These are phyloP conservation scores for Tuber indicum DNA, from an alignment of 495 filamentous ascomycete species.

Conservation along the genomic window DNA sequence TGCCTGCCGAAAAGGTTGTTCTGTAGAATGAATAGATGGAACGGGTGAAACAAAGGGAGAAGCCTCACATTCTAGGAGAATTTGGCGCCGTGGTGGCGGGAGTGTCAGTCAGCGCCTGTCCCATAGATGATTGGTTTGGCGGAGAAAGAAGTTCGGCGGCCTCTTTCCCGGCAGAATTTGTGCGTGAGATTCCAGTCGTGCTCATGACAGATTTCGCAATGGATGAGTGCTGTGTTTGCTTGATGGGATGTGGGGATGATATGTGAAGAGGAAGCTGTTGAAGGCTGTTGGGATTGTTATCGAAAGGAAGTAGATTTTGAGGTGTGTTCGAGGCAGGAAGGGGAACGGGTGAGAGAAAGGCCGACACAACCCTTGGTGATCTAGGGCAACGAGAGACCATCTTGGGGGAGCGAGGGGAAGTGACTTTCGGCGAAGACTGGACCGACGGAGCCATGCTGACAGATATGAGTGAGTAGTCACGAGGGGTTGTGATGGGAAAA, in stretches of 20 bases:
- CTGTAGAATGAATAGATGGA: background rate
- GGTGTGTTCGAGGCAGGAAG: constrained; percentile 15
- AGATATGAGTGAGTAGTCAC: background rate
- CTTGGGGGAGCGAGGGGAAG: constrained; percentile 19
- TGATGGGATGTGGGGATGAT: constrained; percentile 25
- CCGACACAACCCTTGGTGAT: constrained; percentile 1
- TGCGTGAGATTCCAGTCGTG: constrained; percentile 29
- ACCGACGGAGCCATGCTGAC: constrained; percentile 22
- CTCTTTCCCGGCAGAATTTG: constrained; percentile 16
- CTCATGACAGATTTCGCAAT: constrained; percentile 58
- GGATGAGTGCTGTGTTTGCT: constrained; percentile 48
- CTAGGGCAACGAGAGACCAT: constrained; percentile 19
- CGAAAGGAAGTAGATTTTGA: constrained; percentile 16
- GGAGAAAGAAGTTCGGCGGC: constrained; percentile 40
- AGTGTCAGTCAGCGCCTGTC: constrained; percentile 59
- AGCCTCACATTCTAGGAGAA: constrained; percentile 63
- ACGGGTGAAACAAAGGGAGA: constrained; percentile 17
- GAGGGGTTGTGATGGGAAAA: background rate
- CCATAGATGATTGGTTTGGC: constrained; percentile 50
- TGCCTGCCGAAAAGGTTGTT: constrained; percentile 6
- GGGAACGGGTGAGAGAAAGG: background rate
- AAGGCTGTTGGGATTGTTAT: constrained; percentile 16
- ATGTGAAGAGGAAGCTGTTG: constrained; percentile 17
- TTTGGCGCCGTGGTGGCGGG: constrained; percentile 61
- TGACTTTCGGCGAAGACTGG: constrained; percentile 17